Conservation (phyloP, 106 monocot species). For the Dendrobium chrysotoxum region DNA sequence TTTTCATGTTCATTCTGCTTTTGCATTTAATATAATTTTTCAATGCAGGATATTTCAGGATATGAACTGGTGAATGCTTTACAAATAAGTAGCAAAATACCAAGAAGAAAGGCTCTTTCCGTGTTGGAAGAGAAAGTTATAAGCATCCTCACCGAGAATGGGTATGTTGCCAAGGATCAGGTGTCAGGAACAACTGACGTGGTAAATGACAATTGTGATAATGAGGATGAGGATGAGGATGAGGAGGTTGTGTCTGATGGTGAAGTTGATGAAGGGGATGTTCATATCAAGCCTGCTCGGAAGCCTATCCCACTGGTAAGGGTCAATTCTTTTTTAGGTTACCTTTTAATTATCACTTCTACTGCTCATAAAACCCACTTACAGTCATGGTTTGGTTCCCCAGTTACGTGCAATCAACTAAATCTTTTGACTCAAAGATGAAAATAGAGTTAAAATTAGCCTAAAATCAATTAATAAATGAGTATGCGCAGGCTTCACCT, state of each 20-base stretch:
- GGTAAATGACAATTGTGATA: slow-evolving; percentile 35
- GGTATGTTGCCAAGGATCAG: slow-evolving; percentile 70
- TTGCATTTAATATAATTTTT: neutral
- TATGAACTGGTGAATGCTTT: slow-evolving; percentile 79
- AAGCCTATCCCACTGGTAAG: slow-evolving; percentile 63
- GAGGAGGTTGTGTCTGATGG: slow-evolving; percentile 76
- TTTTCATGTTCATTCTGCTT: neutral
- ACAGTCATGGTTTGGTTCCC: too few relatives aligned
- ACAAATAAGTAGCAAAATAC: slow-evolving; percentile 90
- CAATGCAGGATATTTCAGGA: slow-evolving; percentile 71
- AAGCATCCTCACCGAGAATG: slow-evolving; percentile 74
- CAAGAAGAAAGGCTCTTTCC: slow-evolving; percentile 81
- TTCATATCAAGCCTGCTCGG: slow-evolving; percentile 85
- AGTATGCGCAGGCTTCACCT: too few relatives aligned
- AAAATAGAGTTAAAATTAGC: too few relatives aligned
- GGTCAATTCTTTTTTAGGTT: neutral
- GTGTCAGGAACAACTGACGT: slow-evolving; percentile 27
- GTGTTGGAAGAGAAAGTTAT: slow-evolving; percentile 82
- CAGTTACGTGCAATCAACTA: too few relatives aligned
- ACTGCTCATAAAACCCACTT: neutral
- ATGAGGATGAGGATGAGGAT: slow-evolving; percentile 95
- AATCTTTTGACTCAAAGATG: too few relatives aligned
- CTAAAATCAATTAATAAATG: too few relatives aligned
- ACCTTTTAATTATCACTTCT: neutral
- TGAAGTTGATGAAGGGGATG: slow-evolving; percentile 96